Evolutionary conservation across 176 grass and related monocot genomes (phyloP), one percentile per base, ranked within the genome.

Genomic region (Juncus inflexus): DNA sequence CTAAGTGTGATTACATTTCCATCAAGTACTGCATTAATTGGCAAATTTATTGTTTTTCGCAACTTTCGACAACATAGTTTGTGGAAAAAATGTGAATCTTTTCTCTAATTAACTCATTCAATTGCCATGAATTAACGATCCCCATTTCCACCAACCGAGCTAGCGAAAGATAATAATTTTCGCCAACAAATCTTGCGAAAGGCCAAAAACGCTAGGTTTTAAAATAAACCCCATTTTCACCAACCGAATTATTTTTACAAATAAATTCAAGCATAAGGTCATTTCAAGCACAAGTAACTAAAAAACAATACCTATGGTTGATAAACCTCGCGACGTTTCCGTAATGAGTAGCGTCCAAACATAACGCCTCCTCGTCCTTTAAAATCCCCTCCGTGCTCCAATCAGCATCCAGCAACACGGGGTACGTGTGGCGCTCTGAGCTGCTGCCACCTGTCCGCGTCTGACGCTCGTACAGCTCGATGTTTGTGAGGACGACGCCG

Each of bases 401-500:
- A 74, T 97, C 94, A 52, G 87, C 78, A 78, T 97, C 68, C 47
- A 97, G 83, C 6, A 63, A 28, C 52, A 91, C 66, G 9, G 94
- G 94, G 57, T 97, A 97, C 4, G 85, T 91, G 49, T 97, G 94
- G 4, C 43, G 82, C 43, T 5, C 19, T 1, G 19, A 28, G 9
- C 38, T 45, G 9, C 83, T 84, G 6, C 72, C 68, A 37, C 55
- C 79, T 12, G 37, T 74, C 65, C 74, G 39, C 51, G 64, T 78
- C 45, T 61, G 87, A 61, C 88, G 72, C 42, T 97, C 68, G 84
- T 97, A 72, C 9, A 91, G 67, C 50, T 97, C 94, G 37, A n/a
- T 91, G 61, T 97, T 97, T 35, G 94, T 97, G 60, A 97, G 67
- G 71, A 97, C 80, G 79, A 91, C 94, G 67, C 94, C 94, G 61